Base-by-base conservation (phyloP, 371 early-diverging fungal genomes). In the Zancudomyces culisetae region DNA sequence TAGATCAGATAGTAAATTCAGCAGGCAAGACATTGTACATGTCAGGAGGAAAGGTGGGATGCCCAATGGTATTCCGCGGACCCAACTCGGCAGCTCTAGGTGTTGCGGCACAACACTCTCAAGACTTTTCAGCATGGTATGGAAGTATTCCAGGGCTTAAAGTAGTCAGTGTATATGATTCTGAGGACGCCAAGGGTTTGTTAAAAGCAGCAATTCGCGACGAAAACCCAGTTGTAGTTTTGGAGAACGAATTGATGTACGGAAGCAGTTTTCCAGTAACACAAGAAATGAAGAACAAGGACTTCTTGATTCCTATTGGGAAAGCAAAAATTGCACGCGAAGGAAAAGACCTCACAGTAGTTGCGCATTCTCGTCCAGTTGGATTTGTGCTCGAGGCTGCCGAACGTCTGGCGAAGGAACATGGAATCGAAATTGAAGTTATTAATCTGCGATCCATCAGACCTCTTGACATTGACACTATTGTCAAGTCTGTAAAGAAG, bases 1-100 rank as follows among this genome's bases (percentile, higher is more conserved):
- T 99, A 64, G 99, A 99, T 69, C 99, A 99, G 63, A 86, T 99
- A 54, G 87, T 99, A 66, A 99, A 99, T 83, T 95, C 97, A 54
- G 96, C 94, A 45, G 98, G 94, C 58, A 98, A 98, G 75, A 90
- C 93, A 24, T 76, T 81, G 56, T 99, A 98, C 75, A 98, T 99
- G 99, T 88, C 96, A 35, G 98, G 94, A 45, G 96, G 93, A 42
- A 73, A 78, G 20, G 83, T 85, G 30, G 61, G 64, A 49, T 85
- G 87, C 66, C 96, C 98, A 22, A 98, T 98, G 61, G 98, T 98
- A 13, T 99, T 99, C 83, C 84, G 99, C 63, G 99, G 99, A 18
- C 98, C 98, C 52, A 99, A 99, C 76, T 98, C 98, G 58, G 94
- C 92, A 45, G 93, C 96, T 58, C 83, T 90, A 41, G 98, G 98